A percentile compares a stretch with the other conserved stretches of the same genome.
Evolutionary conservation across 1,284 basidiomycete species (phyloP).

Genomic region (Acaromyces ingoldii): DNA sequence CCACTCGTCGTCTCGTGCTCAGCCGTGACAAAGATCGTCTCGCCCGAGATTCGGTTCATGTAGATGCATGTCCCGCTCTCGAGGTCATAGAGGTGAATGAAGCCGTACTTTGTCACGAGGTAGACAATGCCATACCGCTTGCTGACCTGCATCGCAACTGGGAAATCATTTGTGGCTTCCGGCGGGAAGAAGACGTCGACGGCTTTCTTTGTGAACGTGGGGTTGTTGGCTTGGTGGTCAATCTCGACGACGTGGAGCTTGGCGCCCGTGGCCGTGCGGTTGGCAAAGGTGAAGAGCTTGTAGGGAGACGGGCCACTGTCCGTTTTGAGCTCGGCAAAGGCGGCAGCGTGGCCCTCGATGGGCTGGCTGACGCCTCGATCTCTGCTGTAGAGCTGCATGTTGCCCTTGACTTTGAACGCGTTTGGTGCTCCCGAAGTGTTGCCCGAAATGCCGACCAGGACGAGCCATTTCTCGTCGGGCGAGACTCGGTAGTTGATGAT

Average conservation of each 20-base stretch:
- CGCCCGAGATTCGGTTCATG: constrained; percentile 99
- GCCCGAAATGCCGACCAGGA: constrained; percentile 89
- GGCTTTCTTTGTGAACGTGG: constrained; percentile 94
- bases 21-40: constrained; percentile 98
- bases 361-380: constrained; percentile 90
- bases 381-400: constrained; percentile 93
- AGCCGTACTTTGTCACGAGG: constrained; percentile 97
- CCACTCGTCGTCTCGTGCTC: constrained; percentile 90
- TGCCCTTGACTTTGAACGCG: constrained; percentile 54
- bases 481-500: constrained; percentile 98
- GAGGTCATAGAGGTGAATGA: constrained; percentile 98
- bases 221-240: constrained; percentile 89
- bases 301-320: constrained; percentile 39
- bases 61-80: constrained; percentile 98
- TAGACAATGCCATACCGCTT: constrained; percentile 95
- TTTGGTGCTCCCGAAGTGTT: constrained; percentile 73
- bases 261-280: constrained; percentile 89
- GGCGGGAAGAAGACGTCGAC: constrained; percentile 99
- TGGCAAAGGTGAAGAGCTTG: constrained; percentile 94
- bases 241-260: constrained; percentile 99
- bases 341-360: constrained; percentile 96
- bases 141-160: constrained; percentile 99
- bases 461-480: constrained; percentile 92
- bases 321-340: constrained; percentile 81
- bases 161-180: constrained; percentile 97